Percentiles rank a stretch among this genome's conserved stretches.
phyloP scores from a whole-genome alignment of 2,329 filamentous ascomycete genomes.

The Fonsecaea nubica region DNA sequence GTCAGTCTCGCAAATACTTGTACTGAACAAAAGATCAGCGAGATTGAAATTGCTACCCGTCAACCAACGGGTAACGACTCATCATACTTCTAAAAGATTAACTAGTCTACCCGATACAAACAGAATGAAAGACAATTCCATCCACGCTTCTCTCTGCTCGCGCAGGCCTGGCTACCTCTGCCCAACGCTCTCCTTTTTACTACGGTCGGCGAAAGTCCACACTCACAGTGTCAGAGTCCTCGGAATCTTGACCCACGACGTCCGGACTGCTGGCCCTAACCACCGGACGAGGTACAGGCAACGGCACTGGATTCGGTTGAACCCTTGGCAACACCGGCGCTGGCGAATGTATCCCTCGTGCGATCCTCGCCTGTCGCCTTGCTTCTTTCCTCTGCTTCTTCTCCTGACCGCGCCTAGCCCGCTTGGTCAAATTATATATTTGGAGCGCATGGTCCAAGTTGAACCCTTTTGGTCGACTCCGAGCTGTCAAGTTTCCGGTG shows the following conservation, averaged over 20 bases:
- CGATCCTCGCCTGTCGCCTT: neutral
- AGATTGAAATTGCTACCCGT: no score
- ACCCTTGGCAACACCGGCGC: neutral
- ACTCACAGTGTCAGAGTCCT: neutral
- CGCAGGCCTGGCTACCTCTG: neutral
- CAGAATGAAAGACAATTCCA: no score
- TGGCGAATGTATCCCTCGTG: neutral
- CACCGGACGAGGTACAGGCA: neutral
- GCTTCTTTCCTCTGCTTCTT: neutral
- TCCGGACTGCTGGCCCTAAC: neutral
- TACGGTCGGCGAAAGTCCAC: neutral
- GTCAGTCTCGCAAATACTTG: no score
- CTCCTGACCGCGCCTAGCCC: neutral
- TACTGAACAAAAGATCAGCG: no score
- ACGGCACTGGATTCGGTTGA: neutral
- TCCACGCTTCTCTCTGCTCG: no score
- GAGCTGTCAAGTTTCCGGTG: slow-evolving; percentile 2
- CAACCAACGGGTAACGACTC: no score
- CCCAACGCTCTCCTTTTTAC: neutral
- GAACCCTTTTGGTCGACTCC: slow-evolving; percentile 8
- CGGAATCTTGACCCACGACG: neutral
- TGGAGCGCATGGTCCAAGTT: slow-evolving; percentile 11
- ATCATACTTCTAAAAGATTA: no score
- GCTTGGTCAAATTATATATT: neutral
- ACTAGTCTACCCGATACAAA: no score